These are phyloP conservation scores for Phaeolepiota aurea DNA, from an alignment of 768 basidiomycete species.

Conservation along the genomic window DNA sequence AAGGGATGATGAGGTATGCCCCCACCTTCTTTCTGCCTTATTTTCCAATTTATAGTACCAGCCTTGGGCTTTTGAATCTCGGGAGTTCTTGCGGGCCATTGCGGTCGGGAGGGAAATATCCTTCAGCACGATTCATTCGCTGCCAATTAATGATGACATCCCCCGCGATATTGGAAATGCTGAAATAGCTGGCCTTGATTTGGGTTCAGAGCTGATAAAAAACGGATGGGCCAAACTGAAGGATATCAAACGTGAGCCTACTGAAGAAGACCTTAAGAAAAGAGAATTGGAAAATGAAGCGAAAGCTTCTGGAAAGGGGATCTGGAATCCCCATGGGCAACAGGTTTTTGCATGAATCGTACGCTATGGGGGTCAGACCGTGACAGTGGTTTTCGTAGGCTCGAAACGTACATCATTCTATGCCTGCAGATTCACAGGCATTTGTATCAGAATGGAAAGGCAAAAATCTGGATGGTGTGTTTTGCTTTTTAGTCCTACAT, in stretches of 20 bases:
- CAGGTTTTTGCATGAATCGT: constrained; percentile 50
- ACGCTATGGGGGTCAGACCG: background rate
- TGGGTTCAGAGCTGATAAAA: constrained; percentile 69
- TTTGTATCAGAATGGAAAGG: constrained; percentile 92
- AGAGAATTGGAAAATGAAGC: constrained; percentile 75
- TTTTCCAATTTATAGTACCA: constrained; percentile 18
- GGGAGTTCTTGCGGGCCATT: constrained; percentile 83
- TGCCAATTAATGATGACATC: constrained; percentile 68
- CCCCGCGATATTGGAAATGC: constrained; percentile 75
- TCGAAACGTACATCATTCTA: constrained; percentile 68
- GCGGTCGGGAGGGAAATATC: constrained; percentile 87
- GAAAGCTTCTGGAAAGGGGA: constrained; percentile 62
- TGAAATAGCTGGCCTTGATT: constrained; percentile 64
- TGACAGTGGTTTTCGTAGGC: constrained; percentile 34
- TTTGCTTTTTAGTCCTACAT: background rate
- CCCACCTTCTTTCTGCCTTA: constrained; percentile 6
- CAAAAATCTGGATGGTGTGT: constrained; percentile 76
- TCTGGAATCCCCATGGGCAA: constrained; percentile 81
- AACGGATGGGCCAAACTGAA: constrained; percentile 93
- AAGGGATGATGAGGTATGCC: constrained; percentile 86
- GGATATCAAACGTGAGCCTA: constrained; percentile 76
- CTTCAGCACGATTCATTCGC: constrained; percentile 74
- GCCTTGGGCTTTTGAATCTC: constrained; percentile 89
- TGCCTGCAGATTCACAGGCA: constrained; percentile 84
- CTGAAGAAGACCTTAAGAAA: constrained; percentile 67